phyloP scores from a whole-genome alignment of 1,284 basidiomycete species.

The Boletus semigastroideus region DNA sequence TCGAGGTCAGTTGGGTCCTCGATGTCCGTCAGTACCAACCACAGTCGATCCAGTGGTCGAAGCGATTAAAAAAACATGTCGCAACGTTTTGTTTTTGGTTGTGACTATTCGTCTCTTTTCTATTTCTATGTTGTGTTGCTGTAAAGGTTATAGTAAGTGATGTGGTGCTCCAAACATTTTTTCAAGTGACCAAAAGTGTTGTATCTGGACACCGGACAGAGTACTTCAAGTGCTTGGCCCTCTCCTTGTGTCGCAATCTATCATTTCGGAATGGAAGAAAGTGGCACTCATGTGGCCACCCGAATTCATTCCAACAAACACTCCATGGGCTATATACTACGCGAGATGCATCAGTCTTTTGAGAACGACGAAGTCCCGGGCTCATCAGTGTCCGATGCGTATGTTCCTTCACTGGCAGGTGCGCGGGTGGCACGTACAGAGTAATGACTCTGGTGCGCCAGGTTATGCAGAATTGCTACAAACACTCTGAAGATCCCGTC shows the following conservation, averaged over 20 bases:
- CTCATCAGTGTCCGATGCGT: neutral
- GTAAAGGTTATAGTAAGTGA: conserved; percentile 12
- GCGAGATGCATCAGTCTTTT: neutral
- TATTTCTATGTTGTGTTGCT: neutral
- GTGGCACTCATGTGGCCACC: neutral
- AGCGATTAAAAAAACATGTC: conserved; percentile 20
- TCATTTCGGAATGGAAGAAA: too few relatives aligned
- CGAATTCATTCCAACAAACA: conserved; percentile 4
- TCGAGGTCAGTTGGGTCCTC: conserved; percentile 41
- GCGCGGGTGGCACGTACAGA: neutral
- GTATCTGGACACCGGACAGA: too few relatives aligned
- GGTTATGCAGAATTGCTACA: neutral
- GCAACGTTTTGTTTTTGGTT: neutral
- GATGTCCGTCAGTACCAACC: conserved; percentile 46
- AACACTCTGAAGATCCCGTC: neutral
- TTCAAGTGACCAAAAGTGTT: too few relatives aligned
- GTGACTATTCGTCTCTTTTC: neutral
- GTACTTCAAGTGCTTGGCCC: too few relatives aligned
- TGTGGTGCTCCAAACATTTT: neutral
- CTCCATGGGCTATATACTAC: too few relatives aligned
- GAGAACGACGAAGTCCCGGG: neutral
- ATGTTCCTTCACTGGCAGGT: neutral
- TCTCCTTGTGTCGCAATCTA: too few relatives aligned
- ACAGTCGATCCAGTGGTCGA: conserved; percentile 25
- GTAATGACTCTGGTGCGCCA: neutral